Conservation (phyloP, 2,329 filamentous ascomycete species). For the Emericellopsis cladophorae region DNA sequence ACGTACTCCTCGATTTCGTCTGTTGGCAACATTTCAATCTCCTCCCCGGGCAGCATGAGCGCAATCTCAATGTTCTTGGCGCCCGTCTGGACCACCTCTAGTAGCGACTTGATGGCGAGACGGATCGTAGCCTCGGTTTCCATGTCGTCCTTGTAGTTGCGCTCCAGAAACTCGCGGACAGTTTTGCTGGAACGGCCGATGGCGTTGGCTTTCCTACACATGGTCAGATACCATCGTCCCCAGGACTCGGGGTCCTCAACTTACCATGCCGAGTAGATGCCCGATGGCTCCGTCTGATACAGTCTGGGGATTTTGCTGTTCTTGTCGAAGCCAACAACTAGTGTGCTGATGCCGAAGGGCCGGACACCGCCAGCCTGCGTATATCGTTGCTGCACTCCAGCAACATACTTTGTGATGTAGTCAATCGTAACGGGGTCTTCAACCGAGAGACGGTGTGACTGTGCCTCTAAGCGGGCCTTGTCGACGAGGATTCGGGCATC, state of each 20-base stretch:
- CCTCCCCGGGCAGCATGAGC: slow-evolving; percentile 87
- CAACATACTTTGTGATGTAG: slow-evolving; percentile 99
- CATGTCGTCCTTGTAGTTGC: slow-evolving; percentile 98
- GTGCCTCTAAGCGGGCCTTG: slow-evolving; percentile 93
- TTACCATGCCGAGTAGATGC: slow-evolving; percentile 98
- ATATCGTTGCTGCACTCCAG: slow-evolving; percentile 95
- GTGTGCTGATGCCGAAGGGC: slow-evolving; percentile 96
- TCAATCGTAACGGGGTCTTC: slow-evolving; percentile 97
- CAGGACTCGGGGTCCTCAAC: slow-evolving; percentile 9
- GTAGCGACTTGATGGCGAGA: slow-evolving; percentile 91
- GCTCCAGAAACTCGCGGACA: slow-evolving; percentile 93
- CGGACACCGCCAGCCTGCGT: slow-evolving; percentile 96
- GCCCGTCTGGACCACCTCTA: slow-evolving; percentile 96
- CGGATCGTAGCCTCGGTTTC: slow-evolving; percentile 92
- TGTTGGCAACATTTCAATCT: slow-evolving; percentile 83
- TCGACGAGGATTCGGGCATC: slow-evolving; percentile 96
- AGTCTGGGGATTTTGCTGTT: slow-evolving; percentile 78
- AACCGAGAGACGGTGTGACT: slow-evolving; percentile 92
- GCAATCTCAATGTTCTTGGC: slow-evolving; percentile 99
- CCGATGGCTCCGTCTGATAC: slow-evolving; percentile 98
- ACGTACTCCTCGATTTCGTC: slow-evolving; percentile 97
- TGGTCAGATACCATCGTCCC: slow-evolving; percentile 1
- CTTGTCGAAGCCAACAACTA: slow-evolving; percentile 97
- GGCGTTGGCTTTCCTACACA: slow-evolving; percentile 87
- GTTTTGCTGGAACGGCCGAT: slow-evolving; percentile 98